Conservation (phyloP, 192 early-diverging fungal genomes). For the Thamnidium elegans region DNA sequence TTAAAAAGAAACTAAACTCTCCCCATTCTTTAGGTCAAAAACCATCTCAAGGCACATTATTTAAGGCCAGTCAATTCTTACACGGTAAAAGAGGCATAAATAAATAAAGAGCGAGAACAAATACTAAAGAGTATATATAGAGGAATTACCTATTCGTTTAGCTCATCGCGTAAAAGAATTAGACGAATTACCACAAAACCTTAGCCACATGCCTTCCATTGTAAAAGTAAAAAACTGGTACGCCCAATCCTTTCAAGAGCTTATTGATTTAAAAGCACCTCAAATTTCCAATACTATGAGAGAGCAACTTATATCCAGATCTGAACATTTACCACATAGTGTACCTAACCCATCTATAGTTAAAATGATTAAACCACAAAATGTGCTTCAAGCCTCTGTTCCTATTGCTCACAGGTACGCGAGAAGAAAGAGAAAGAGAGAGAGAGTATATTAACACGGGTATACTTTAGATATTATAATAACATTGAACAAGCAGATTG, state of each 20-base stretch:
- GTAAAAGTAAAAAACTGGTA: slow-evolving; percentile 94
- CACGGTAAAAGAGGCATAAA: slow-evolving; percentile 38
- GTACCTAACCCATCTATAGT: slow-evolving; percentile 42
- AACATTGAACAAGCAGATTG: slow-evolving; percentile 52
- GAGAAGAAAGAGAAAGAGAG: not conserved
- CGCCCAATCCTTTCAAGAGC: slow-evolving; percentile 75
- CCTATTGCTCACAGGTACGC: slow-evolving; percentile 51
- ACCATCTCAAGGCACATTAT: slow-evolving; percentile 69
- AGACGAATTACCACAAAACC: slow-evolving; percentile 80
- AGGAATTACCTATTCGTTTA: slow-evolving; percentile 91
- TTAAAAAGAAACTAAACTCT: not conserved
- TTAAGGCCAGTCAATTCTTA: slow-evolving; percentile 77
- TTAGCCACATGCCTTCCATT: slow-evolving; percentile 89
- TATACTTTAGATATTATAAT: slow-evolving; percentile 51
- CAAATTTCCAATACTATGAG: slow-evolving; percentile 10
- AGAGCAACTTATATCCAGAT: slow-evolving; percentile 23
- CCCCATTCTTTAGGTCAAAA: slow-evolving; percentile 43
- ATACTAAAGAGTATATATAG: slow-evolving; percentile 20
- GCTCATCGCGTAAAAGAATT: slow-evolving; percentile 95
- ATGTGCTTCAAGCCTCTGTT: slow-evolving; percentile 16
- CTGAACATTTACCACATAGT: slow-evolving; percentile 38
- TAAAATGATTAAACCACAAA: slow-evolving; percentile 4
- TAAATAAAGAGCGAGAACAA: not conserved
- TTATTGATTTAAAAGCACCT: slow-evolving; percentile 9
- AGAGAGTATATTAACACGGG: not conserved